Evolutionary conservation across 768 basidiomycete genomes (phyloP).

Genomic region (Cyclocybe cylindracea): DNA sequence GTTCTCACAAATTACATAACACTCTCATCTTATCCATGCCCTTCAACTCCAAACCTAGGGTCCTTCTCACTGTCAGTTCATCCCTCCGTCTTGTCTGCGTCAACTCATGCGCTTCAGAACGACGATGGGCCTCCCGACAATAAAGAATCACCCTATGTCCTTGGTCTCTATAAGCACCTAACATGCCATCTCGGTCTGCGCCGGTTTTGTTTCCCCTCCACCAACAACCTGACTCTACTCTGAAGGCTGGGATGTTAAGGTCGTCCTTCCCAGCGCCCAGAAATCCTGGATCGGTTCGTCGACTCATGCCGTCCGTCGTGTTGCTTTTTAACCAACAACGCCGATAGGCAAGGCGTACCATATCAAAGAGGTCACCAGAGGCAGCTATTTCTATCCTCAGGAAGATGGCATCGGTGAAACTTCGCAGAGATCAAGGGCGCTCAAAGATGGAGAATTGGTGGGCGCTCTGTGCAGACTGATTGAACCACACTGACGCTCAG

Average conservation of each 20-base stretch:
- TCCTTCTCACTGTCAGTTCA: slow-evolving; percentile 41
- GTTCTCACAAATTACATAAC: background rate
- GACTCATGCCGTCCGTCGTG: background rate
- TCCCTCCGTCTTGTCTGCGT: background rate
- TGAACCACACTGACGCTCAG: background rate
- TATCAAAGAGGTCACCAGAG: slow-evolving; percentile 70
- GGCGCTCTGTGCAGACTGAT: slow-evolving; percentile 4
- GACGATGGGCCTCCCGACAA: slow-evolving; percentile 80
- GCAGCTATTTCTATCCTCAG: slow-evolving; percentile 77
- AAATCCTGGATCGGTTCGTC: slow-evolving; percentile 85
- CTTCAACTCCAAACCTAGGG: slow-evolving; percentile 23
- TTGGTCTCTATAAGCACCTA: slow-evolving; percentile 67
- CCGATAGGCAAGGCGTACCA: slow-evolving; percentile 75
- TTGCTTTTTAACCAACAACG: background rate
- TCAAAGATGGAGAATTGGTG: slow-evolving; percentile 74
- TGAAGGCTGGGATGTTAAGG: slow-evolving; percentile 79
- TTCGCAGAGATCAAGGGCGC: slow-evolving; percentile 57
- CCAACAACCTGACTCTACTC: background rate
- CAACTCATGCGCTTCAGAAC: slow-evolving; percentile 45
- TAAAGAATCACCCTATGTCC: slow-evolving; percentile 71
- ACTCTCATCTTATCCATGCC: background rate
- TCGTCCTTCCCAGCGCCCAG: slow-evolving; percentile 78
- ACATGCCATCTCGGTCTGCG: slow-evolving; percentile 55
- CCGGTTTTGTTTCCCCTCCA: background rate
- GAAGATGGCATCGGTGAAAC: slow-evolving; percentile 73